Conservation (phyloP, 2,329 filamentous ascomycete species). For the Talaromyces marneffei region DNA sequence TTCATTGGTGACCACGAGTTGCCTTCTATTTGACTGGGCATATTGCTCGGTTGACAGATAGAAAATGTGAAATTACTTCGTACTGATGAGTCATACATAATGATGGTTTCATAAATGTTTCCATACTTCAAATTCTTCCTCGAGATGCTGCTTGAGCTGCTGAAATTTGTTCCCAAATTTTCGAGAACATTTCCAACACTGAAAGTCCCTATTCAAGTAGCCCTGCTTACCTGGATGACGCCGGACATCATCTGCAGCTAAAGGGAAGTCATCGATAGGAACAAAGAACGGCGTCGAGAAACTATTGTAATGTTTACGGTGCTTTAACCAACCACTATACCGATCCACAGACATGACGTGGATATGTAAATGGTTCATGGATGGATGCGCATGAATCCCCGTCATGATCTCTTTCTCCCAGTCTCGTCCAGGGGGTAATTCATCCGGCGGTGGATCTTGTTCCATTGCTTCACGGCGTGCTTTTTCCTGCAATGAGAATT, state of each 20-base stretch:
- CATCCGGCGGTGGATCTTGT: conserved; percentile 42
- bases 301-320: conserved; percentile 86
- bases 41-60: neutral
- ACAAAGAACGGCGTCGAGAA: conserved; percentile 85
- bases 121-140: conserved; percentile 70
- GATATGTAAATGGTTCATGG: conserved; percentile 87
- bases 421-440: conserved; percentile 66
- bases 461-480: conserved; percentile 61
- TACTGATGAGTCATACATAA: neutral
- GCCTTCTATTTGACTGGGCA: neutral
- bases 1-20: conserved; percentile 6
- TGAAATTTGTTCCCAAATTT: conserved; percentile 70
- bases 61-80: neutral
- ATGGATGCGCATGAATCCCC: conserved; percentile 81
- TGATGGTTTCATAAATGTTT: conserved; percentile 38
- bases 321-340: conserved; percentile 64
- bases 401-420: conserved; percentile 69
- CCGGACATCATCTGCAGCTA: conserved; percentile 60
- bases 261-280: conserved; percentile 69
- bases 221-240: conserved; percentile 51
- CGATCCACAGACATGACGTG: conserved; percentile 81
- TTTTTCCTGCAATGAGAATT: conserved; percentile 57
- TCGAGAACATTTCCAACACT: conserved; percentile 77
- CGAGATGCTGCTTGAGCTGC: conserved; percentile 68
- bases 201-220: conserved; percentile 61